A percentile compares a stretch with the other conserved stretches of the same genome.
Evolutionary conservation across 177 flowering plant species (phyloP).

Genomic region (Tripterygium wilfordii): DNA sequence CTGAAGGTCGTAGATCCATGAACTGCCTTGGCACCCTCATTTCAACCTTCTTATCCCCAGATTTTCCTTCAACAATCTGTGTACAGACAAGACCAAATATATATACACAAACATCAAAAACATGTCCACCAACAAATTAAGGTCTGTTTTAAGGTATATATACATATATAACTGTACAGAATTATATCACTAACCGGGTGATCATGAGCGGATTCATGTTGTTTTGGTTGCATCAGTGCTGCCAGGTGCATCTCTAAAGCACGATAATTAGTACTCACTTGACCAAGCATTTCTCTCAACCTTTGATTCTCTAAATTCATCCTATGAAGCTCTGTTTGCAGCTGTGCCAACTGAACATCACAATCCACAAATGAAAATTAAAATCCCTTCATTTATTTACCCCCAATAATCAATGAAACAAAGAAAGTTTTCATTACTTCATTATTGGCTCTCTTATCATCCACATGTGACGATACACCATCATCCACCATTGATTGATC

Average conservation of each 20-base stretch:
- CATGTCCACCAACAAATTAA: too few relatives aligned
- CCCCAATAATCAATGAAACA: too few relatives aligned
- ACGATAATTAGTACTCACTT: slow-evolving; percentile 43
- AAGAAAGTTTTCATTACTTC: too few relatives aligned
- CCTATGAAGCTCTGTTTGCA: slow-evolving; percentile 48
- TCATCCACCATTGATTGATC: slow-evolving; percentile 57
- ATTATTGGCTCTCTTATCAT: slow-evolving; percentile 32
- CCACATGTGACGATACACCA: slow-evolving; percentile 30
- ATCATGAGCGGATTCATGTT: too few relatives aligned
- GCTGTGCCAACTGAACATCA: slow-evolving; percentile 32
- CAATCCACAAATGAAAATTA: background rate
- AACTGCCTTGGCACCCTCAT: slow-evolving; percentile 44
- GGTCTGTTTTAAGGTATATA: too few relatives aligned
- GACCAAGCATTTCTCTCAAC: slow-evolving; percentile 46
- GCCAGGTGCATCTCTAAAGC: slow-evolving; percentile 48
- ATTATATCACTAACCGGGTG: too few relatives aligned
- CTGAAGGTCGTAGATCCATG: slow-evolving; percentile 33
- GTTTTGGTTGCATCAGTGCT: slow-evolving; percentile 35
- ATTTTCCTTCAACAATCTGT: slow-evolving; percentile 26
- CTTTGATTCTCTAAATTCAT: slow-evolving; percentile 53
- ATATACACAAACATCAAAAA: too few relatives aligned
- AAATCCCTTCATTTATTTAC: too few relatives aligned
- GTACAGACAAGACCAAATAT: background rate
- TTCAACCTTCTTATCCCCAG: slow-evolving; percentile 18
- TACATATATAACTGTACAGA: too few relatives aligned